Evolutionary conservation across 208 protist species (phyloP).

Genomic region (Acanthamoeba culbertsoni): DNA sequence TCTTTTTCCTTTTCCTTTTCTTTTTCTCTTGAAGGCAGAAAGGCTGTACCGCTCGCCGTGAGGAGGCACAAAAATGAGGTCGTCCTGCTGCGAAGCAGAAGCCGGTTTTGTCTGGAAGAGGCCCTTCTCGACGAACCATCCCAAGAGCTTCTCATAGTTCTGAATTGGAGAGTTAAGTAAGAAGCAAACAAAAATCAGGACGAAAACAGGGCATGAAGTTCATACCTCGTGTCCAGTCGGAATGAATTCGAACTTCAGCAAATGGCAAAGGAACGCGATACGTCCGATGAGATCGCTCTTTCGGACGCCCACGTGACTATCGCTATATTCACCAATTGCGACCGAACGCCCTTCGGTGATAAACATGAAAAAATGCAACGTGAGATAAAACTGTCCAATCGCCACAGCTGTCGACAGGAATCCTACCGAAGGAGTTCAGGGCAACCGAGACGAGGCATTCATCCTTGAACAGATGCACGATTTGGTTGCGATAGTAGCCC

Average conservation of each 20-base stretch:
- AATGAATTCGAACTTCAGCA: slow-evolving; percentile 60
- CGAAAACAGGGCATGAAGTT: not conserved
- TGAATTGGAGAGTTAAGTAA: not conserved
- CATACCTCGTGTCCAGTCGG: slow-evolving; percentile 10
- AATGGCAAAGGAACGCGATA: not conserved
- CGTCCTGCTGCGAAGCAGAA: not conserved
- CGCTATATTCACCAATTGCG: not conserved
- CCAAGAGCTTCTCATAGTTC: not conserved
- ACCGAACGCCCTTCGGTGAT: not conserved
- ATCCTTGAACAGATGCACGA: slow-evolving; percentile 63
- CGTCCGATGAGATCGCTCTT: not conserved
- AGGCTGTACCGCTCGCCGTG: slow-evolving; percentile 8
- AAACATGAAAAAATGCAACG: not conserved
- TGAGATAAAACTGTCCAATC: not conserved
- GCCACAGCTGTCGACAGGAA: not conserved
- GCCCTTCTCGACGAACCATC: slow-evolving; percentile 6
- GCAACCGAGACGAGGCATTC: slow-evolving; percentile 51
- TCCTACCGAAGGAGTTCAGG: slow-evolving; percentile 4
- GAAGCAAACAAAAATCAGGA: not conserved
- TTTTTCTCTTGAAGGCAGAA: not conserved
- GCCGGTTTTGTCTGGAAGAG: not conserved
- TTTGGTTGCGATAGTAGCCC: slow-evolving; percentile 63
- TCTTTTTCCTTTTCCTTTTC: not conserved
- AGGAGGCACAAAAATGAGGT: slow-evolving; percentile 25
- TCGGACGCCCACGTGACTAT: not conserved